These are phyloP conservation scores for Cyberlindnera suaveolens DNA, from an alignment of 805 yeast genomes.

Conservation along the genomic window DNA sequence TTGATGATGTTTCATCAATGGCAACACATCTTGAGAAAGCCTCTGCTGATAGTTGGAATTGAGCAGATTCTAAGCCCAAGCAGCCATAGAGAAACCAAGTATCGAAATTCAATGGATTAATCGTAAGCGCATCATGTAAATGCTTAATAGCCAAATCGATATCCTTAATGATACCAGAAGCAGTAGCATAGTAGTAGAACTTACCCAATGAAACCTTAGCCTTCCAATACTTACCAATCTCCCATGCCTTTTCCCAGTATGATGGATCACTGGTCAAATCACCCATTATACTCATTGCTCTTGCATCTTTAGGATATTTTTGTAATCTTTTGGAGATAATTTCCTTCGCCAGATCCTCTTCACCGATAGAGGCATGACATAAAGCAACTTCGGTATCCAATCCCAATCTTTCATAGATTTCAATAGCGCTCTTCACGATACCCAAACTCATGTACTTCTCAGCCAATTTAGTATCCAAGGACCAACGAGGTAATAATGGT, in stretches of 20 bases:
- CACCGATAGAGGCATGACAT: conserved; percentile 83
- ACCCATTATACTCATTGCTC: conserved; percentile 80
- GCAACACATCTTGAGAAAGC: conserved; percentile 90
- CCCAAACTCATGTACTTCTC: conserved; percentile 84
- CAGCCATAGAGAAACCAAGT: conserved; percentile 95
- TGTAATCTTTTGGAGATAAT: conserved; percentile 49
- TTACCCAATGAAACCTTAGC: conserved; percentile 82
- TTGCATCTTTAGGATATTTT: conserved; percentile 64
- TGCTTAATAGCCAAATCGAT: conserved; percentile 52
- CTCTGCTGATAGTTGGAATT: conserved; percentile 76
- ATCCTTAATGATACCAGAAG: conserved; percentile 50
- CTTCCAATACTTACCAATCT: conserved; percentile 68
- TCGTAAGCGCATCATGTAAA: conserved; percentile 65
- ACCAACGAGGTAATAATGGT: conserved; percentile 79
- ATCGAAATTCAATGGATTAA: conserved; percentile 67
- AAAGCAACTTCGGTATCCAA: conserved; percentile 80
- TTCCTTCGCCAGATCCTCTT: conserved; percentile 57
- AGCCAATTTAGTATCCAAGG: conserved; percentile 75
- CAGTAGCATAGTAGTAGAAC: conserved; percentile 67
- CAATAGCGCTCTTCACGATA: conserved; percentile 78
- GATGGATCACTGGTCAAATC: conserved; percentile 73
- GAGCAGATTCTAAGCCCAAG: conserved; percentile 67
- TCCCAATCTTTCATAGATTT: conserved; percentile 74
- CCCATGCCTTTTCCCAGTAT: conserved; percentile 86
- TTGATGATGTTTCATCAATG: conserved; percentile 70